Evolutionary conservation across 768 basidiomycete genomes (phyloP), one percentile per base, ranked within the genome.

Genomic region (Epithele typhae): DNA sequence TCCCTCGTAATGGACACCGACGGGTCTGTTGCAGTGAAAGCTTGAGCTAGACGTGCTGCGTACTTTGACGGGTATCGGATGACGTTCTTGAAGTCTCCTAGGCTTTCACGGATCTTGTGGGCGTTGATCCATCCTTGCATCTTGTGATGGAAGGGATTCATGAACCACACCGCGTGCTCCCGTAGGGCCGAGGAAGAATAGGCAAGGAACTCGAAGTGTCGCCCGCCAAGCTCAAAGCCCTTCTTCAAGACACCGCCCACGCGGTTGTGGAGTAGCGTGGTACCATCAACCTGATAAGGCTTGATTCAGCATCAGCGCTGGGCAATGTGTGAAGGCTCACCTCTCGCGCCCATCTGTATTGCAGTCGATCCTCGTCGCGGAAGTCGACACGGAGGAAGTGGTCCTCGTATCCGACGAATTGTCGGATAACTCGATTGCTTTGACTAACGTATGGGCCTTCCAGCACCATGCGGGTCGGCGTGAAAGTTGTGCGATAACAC

Each of bases 321-420:
- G 6, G 8, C 17, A 25, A 51, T 4, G 18, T 15, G 9, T 17
- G n/a, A 6, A 2, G 14, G 17, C 51, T 25, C 17, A 84, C 78
- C 32, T 78, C 77, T 9, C 78, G 72, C 45, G 78, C 77, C 85
- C 85, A 88, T 11, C 80, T 76, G 51, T 84, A 85, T 30, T 78
- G 74, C n/a, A 86, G 70, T 25, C 74, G 73, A 55, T 92, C 86
- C 66, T 94, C 91, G 46, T 92, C 91, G 4, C 84, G 77, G 56
- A 93, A 90, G 54, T 87, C 82, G 21, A 92, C 89, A 9, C 92
- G 81, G 24, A 94, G 60, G 59, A 94, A 94, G 54, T 78, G 68
- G 24, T 87, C 77, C 37, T 82, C 71, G 47, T 75, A 77, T 0
- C 73, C 74, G 38, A 66, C 60, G 46, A 82, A 92, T 43, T 72